Evolutionary conservation across 768 basidiomycete species (phyloP).

Genomic region (Podaxis mareebaensis): DNA sequence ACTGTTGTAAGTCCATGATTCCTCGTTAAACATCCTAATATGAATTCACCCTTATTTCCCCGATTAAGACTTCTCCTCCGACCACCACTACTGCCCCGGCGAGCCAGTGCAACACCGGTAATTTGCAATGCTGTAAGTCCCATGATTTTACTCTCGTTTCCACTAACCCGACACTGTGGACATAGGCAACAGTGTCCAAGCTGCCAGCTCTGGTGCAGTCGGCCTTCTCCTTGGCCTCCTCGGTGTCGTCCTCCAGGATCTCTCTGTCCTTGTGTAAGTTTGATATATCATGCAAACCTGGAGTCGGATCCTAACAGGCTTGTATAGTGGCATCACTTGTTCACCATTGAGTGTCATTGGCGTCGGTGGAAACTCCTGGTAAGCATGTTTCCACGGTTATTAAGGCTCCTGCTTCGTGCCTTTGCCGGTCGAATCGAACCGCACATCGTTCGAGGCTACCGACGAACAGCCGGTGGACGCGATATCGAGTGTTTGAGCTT

Average conservation of each 20-base stretch:
- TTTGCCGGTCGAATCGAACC: background rate
- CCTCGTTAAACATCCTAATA: background rate
- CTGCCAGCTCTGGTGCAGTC: constrained; percentile 21
- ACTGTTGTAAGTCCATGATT: constrained; percentile 12
- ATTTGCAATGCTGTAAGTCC: constrained; percentile 28
- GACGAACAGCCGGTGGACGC: background rate
- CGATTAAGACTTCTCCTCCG: constrained; percentile 21
- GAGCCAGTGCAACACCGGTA: constrained; percentile 32
- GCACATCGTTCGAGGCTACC: background rate
- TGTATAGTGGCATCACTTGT: constrained; percentile 33
- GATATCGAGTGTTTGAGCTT: background rate
- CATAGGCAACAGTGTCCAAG: constrained; percentile 5
- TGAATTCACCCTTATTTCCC: background rate
- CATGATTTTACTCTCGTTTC: constrained; percentile 6
- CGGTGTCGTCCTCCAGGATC: constrained; percentile 26
- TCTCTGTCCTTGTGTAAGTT: constrained; percentile 30
- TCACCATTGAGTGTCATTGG: constrained; percentile 27
- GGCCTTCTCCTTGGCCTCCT: constrained; percentile 30
- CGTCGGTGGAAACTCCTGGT: constrained; percentile 28
- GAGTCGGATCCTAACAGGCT: constrained; percentile 12
- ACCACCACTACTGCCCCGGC: constrained; percentile 22
- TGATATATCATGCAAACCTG: background rate
- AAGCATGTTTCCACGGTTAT: constrained; percentile 3
- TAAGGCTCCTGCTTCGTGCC: background rate
- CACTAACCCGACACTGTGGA: constrained; percentile 18